These are phyloP conservation scores for Suhomyces sp. DNA, from an alignment of 805 yeast genomes.

Conservation along the genomic window DNA sequence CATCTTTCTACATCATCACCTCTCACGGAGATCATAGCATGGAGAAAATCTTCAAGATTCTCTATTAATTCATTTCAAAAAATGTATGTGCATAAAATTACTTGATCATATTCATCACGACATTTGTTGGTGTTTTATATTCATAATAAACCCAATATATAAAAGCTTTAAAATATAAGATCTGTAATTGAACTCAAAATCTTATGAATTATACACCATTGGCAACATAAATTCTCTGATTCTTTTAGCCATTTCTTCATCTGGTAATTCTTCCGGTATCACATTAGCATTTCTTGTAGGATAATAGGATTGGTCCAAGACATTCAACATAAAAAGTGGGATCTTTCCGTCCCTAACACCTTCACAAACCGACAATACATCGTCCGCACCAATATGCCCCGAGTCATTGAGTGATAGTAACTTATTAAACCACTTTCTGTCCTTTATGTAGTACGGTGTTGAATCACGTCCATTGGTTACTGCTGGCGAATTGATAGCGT, in stretches of 20 bases:
- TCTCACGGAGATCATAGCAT: no score
- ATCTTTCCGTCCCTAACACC: constrained; percentile 39
- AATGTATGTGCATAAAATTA: no score
- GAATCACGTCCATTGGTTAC: constrained; percentile 22
- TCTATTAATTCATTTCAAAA: no score
- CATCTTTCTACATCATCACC: no score
- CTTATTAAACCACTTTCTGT: constrained; percentile 38
- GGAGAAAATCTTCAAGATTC: no score
- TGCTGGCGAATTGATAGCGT: constrained; percentile 32
- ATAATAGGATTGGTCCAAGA: constrained; percentile 31
- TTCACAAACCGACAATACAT: constrained; percentile 33
- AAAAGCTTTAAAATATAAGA: neutral
- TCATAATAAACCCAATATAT: neutral
- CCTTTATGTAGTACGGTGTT: constrained; percentile 32
- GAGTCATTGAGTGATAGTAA: constrained; percentile 28
- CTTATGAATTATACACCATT: constrained; percentile 24
- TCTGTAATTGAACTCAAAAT: no score
- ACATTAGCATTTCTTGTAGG: constrained; percentile 18
- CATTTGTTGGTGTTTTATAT: no score
- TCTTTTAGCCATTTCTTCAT: constrained; percentile 31
- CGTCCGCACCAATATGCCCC: constrained; percentile 26
- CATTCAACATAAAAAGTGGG: constrained; percentile 36
- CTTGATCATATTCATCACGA: no score
- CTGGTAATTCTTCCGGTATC: constrained; percentile 19
- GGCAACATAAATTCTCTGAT: constrained; percentile 37